Evolutionary conservation across 306 rosid species (phyloP), one percentile per base, ranked within the genome.

Genomic region (Malus sylvestris): DNA sequence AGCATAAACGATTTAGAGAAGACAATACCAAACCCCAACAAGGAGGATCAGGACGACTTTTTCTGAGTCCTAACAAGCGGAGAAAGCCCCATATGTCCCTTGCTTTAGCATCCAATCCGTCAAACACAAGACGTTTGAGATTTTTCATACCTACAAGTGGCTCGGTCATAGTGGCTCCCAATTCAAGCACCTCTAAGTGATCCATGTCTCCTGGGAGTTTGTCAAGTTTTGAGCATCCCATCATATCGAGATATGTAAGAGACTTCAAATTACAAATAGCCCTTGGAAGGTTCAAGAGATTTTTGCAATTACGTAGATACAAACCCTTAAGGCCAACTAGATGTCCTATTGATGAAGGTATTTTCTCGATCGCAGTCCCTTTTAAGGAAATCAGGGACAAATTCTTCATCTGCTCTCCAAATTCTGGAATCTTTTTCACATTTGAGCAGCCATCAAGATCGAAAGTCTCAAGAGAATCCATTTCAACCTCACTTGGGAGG

Each of bases 311-410:
- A 7, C 3, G 2, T 60, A 40, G 23, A 16, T 1, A 0, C 60
- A 53, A 53, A 19, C 0, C 0, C 0, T 4, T 23, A 75, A 5
- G 8, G 4, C 65, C 38, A 18, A n/a, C 7, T 0, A 63, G 22
- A 9, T 4, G 12, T 10, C 15, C 35, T 6, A 69, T 27, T 8
- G 79, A 69, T 25, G 67, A 51, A n/a, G 80, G 83, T 19, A 80
- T 19, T n/a, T 51, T 25, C 32, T 35, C 44, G 4, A 57, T 23
- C 22, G 70, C 32, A 2, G 46, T 46, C 18, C 4, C 4, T 4
- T 0, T 0, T 20, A 58, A 8, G 2, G 4, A 0, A 8, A 59
- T 5, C 25, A 2, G 0, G 13, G 9, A 4, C 16, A 60, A 2
- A 10, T 10, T 23, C 18, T 60, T 2, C 65, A 59, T 59, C 2